These are phyloP conservation scores for Streptanthus diversifolius DNA, from an alignment of 345 rosid species.

Conservation along the genomic window DNA sequence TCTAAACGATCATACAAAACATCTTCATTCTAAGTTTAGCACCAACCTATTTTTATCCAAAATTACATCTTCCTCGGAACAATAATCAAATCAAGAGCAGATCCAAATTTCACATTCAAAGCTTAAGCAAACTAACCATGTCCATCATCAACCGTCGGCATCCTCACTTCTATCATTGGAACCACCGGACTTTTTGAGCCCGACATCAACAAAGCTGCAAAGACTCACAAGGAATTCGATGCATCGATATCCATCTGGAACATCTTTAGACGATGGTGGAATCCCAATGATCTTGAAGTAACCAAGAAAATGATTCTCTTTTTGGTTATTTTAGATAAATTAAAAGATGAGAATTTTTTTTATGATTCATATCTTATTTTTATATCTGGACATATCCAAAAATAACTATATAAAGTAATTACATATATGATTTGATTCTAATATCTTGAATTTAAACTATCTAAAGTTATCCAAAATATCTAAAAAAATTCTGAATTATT, in stretches of 20 bases:
- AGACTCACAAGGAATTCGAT: slow-evolving; percentile 54
- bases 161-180: slow-evolving; percentile 77
- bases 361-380: too few species aligned
- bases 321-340: too few species aligned
- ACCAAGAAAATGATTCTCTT: slow-evolving; percentile 75
- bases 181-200: slow-evolving; percentile 52
- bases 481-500: too few species aligned
- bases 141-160: slow-evolving; percentile 90
- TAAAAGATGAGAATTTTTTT: too few species aligned
- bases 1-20: background rate
- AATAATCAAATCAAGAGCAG: slow-evolving; percentile 56
- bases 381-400: too few species aligned
- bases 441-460: too few species aligned
- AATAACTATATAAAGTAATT: too few species aligned
- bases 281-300: slow-evolving; percentile 78
- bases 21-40: background rate
- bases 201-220: slow-evolving; percentile 64
- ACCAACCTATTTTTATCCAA: background rate
- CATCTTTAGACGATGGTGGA: slow-evolving; percentile 64
- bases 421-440: too few species aligned
- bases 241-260: slow-evolving; percentile 92
- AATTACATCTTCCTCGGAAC: slow-evolving; percentile 48
- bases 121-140: slow-evolving; percentile 85
- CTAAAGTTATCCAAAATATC: too few species aligned
- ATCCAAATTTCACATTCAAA: slow-evolving; percentile 51